These are phyloP conservation scores for Aspergillus wentii DNA, from an alignment of 495 filamentous ascomycete species.

Conservation along the genomic window DNA sequence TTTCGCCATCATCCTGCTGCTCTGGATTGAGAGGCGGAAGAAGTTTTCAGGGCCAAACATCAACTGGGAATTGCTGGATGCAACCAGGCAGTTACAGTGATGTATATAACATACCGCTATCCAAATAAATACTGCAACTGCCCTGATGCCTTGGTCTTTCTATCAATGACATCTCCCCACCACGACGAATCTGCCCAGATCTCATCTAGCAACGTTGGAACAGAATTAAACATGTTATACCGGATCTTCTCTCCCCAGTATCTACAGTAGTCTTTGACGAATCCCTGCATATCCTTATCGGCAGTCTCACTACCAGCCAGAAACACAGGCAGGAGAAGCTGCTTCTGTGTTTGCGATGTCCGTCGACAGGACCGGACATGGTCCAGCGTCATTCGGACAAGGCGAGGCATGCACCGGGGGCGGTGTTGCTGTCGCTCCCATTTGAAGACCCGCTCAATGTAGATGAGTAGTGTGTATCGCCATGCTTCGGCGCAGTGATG, in stretches of 20 bases:
- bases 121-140: conserved; percentile 5
- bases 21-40: conserved; percentile 17
- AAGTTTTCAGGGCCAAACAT: conserved; percentile 25
- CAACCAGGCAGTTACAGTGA: too few relatives aligned
- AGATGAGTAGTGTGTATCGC: conserved; percentile 23
- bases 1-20: conserved; percentile 13
- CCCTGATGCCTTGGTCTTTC: conserved; percentile 5
- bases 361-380: conserved; percentile 21
- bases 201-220: conserved; percentile 10
- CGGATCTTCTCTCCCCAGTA: conserved; percentile 15
- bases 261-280: conserved; percentile 16
- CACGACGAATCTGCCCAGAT: conserved; percentile 10
- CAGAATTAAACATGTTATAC: conserved; percentile 23
- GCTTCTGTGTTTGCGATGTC: conserved; percentile 17
- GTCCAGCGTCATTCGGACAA: conserved; percentile 12
- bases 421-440: conserved; percentile 3
- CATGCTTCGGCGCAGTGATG: conserved; percentile 26
- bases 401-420: neutral
- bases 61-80: conserved; percentile 16
- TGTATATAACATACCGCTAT: too few relatives aligned
- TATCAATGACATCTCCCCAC: conserved; percentile 12
- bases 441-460: conserved; percentile 22
- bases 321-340: conserved; percentile 22
- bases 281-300: conserved; percentile 13
- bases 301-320: conserved; percentile 22